These are phyloP conservation scores for Vaccinium darrowii DNA, from an alignment of 148 eudicot species.

Conservation along the genomic window DNA sequence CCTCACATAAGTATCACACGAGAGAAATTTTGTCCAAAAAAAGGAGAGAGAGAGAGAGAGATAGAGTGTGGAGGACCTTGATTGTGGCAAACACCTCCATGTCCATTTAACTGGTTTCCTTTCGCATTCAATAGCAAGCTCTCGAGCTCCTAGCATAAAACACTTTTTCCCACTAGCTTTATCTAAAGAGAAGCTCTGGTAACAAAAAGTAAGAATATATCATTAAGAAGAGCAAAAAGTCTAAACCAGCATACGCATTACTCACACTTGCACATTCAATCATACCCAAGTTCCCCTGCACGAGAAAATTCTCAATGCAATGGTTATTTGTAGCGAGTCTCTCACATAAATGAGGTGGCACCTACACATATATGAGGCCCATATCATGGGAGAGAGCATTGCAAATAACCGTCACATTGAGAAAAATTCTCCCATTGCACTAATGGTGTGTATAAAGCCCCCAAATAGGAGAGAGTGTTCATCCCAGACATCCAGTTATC, in stretches of 20 bases:
- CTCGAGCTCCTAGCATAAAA: not conserved
- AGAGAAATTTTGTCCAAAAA: no score
- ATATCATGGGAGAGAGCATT: no score
- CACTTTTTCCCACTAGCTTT: not conserved
- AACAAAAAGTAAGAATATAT: not conserved
- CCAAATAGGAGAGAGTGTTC: no score
- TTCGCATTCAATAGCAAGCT: not conserved
- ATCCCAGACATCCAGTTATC: no score
- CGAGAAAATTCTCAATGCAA: no score
- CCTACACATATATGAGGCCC: no score
- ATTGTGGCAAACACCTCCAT: not conserved
- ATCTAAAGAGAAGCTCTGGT: conserved; percentile 4
- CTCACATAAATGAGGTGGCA: no score
- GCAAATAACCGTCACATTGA: no score
- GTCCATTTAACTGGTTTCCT: not conserved
- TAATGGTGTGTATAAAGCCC: not conserved
- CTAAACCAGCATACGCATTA: not conserved
- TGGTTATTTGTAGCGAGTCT: no score
- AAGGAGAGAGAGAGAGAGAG: not conserved
- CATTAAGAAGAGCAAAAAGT: not conserved
- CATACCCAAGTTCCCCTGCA: not conserved
- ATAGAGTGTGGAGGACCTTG: not conserved
- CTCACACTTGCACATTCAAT: no score
- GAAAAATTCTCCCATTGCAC: no score
- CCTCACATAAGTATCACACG: no score